Conservation (phyloP, 1,139 yeast species). For the Protomyces inundatus region DNA sequence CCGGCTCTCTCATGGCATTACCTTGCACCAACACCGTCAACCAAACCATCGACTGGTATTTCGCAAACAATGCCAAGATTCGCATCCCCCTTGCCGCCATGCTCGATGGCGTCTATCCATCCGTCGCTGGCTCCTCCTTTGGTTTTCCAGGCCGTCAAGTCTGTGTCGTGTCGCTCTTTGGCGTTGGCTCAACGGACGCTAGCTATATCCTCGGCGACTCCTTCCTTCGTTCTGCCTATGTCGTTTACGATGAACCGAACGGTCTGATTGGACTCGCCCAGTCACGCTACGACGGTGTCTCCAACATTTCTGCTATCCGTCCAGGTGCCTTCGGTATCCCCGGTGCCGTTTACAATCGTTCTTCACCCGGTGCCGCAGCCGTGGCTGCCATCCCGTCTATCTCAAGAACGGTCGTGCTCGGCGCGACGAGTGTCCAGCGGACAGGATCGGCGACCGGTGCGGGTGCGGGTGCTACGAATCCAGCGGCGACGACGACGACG, state of each 20-base stretch:
- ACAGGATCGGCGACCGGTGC: neutral
- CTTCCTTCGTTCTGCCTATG: conserved; percentile 66
- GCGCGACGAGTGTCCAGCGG: conserved; percentile 6
- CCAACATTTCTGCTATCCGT: neutral
- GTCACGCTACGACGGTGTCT: conserved; percentile 37
- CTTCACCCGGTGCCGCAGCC: conserved; percentile 17
- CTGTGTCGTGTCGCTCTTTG: conserved; percentile 27
- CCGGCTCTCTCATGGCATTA: conserved; percentile 33
- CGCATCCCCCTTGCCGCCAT: conserved; percentile 38
- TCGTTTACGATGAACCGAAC: conserved; percentile 70
- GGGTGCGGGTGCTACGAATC: neutral
- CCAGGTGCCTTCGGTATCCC: conserved; percentile 16
- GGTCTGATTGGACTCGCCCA: conserved; percentile 64
- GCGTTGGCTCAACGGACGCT: conserved; percentile 17
- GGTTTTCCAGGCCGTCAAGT: conserved; percentile 4
- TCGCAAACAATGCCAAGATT: conserved; percentile 43
- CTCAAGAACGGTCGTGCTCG: conserved; percentile 1
- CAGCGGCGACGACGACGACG: neutral
- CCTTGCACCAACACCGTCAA: conserved; percentile 27
- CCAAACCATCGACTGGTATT: conserved; percentile 40
- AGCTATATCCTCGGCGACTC: conserved; percentile 59
- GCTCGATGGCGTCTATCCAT: conserved; percentile 19
- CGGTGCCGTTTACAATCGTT: conserved; percentile 15
- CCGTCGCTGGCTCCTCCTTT: conserved; percentile 11
- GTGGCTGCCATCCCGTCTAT: conserved; percentile 14